Percentiles rank a stretch among this genome's conserved stretches.
Conservation (phyloP, 148 eudicot species). For the Rhododendron williamsianum region DNA sequence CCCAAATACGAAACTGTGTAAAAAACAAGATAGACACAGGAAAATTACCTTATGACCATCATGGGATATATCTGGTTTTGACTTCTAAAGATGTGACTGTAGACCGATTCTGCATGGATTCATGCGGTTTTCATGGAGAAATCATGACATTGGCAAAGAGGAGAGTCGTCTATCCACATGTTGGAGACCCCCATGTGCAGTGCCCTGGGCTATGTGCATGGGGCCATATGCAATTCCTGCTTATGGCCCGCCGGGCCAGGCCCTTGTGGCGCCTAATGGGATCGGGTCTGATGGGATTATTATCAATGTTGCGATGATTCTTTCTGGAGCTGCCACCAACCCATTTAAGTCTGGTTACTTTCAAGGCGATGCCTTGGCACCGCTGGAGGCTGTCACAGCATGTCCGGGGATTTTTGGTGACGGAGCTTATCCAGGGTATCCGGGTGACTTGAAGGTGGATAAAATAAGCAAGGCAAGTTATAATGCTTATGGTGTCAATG, state of each 20-base stretch:
- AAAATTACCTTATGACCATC: no score
- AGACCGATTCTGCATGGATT: no score
- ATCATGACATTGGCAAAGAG: not conserved
- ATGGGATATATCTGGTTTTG: no score
- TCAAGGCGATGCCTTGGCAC: constrained; percentile 18
- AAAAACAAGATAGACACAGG: no score
- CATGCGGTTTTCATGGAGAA: no score
- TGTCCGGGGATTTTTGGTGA: constrained; percentile 16
- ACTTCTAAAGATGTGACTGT: no score
- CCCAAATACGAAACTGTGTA: no score
- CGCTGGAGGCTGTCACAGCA: constrained; percentile 11
- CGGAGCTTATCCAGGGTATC: constrained; percentile 22
- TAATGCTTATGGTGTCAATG: constrained; percentile 14
- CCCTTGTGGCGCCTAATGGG: constrained; percentile 18
- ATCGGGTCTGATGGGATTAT: constrained; percentile 16
- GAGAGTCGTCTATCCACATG: constrained; percentile 9
- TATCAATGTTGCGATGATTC: constrained; percentile 10
- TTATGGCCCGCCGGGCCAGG: constrained; percentile 15
- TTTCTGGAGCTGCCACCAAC: constrained; percentile 15
- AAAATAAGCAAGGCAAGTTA: constrained; percentile 10
- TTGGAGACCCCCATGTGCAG: constrained; percentile 16
- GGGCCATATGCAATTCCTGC: constrained; percentile 18
- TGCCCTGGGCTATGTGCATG: constrained; percentile 16
- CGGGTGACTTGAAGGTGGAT: constrained; percentile 13
- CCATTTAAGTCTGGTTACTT: constrained; percentile 19